Evolutionary conservation across 768 basidiomycete genomes (phyloP), one percentile per base, ranked within the genome.

Genomic region (Sarcomyxa edulis): DNA sequence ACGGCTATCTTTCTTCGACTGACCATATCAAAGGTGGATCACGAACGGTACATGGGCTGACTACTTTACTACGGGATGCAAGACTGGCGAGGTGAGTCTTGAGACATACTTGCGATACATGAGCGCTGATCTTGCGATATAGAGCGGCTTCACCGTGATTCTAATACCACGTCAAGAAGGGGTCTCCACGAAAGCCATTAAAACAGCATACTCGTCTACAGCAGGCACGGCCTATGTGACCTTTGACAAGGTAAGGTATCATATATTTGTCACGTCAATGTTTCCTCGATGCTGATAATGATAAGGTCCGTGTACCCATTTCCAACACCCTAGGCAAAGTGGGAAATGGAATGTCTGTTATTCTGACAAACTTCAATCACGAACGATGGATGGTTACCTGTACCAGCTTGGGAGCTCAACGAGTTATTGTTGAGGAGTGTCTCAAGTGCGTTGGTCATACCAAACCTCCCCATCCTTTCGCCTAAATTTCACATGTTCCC

Each of bases 201-300:
- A 92, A 65, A 97, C 94, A 0, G 76, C 86, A 1, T 98, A 98
- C 61, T 97, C 94, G 0, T 56, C 86, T 3, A 83, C 85, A 1
- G 95, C 95, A 3, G 95, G 95, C 5, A 97, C 93, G 1, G 84
- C 85, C 3, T 92, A 76, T 50, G 79, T 95, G 20, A 84, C 74
- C 0, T 93, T 92, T 52, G 77, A 90, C 54, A 78, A 81, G 45
- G 72, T 68, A 24, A 28, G 39, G 23, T 15, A n/a, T 12, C 5
- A 10, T n/a, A 3, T 37, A 4, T 16, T 14, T 6, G 12, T 11
- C 19, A 21, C 12, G 14, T 31, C 5, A 21, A n/a, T n/a, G 7
- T 15, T 25, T 9, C 16, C 14, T 28, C 24, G 9, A 32, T 14
- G 18, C 29, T 16, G 12, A 22, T 19, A 6, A 42, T 46, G 9